Evolutionary conservation across 2,329 filamentous ascomycete genomes (phyloP).

Genomic region (Colletotrichum endophyticum): DNA sequence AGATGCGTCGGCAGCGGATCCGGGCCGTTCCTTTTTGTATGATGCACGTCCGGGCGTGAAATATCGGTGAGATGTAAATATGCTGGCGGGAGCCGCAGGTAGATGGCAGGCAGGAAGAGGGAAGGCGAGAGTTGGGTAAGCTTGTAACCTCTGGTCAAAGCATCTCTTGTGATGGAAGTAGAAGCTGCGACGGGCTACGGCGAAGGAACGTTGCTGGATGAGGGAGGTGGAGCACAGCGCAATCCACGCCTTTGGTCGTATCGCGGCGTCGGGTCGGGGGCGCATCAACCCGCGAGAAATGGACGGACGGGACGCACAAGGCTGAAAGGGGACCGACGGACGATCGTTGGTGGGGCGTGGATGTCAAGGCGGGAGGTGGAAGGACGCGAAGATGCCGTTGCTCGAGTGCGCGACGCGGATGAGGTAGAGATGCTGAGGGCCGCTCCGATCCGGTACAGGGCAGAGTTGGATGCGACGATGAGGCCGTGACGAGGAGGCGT

Average conservation of each 20-base stretch:
- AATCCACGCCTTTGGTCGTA: constrained; percentile 14
- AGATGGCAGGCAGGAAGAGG: neutral
- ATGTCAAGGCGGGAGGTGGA: constrained; percentile 9
- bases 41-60: neutral
- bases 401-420: neutral
- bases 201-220: neutral
- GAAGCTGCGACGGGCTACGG: neutral
- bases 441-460: neutral
- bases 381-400: neutral
- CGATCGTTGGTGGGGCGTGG: constrained; percentile 17
- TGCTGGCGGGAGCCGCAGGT: neutral
- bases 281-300: constrained; percentile 1
- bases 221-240: neutral
- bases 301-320: constrained; percentile 1
- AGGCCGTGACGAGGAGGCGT: neutral
- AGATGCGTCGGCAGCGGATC: neutral
- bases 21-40: neutral
- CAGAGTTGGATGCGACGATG: neutral
- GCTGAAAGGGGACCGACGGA: constrained; percentile 12
- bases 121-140: neutral
- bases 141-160: constrained; percentile 8
- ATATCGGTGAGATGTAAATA: neutral
- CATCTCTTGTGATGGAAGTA: neutral
- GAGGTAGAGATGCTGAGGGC: neutral
- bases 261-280: neutral